A percentile compares a stretch with the other conserved stretches of the same genome.
These are phyloP conservation scores for Chondrus crispus DNA, from an alignment of 23 red algal species.

Conservation along the genomic window DNA sequence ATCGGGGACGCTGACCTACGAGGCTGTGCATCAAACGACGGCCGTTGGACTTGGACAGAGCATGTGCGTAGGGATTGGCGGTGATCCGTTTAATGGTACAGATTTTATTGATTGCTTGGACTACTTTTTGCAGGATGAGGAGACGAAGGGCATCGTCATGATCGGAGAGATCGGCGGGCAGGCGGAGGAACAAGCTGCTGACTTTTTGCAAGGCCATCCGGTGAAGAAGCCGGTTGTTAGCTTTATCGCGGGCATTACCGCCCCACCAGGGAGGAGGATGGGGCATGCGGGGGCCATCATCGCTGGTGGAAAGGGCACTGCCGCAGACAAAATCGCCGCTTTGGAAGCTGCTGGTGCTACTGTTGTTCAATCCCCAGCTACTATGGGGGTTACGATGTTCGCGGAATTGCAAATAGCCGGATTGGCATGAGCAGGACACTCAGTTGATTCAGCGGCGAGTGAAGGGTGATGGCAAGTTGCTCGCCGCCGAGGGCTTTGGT, in stretches of 20 bases:
- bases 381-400: conserved; percentile 70
- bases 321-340: conserved; percentile 84
- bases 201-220: conserved; percentile 52
- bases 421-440: too few species aligned
- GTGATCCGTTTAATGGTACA: conserved; percentile 99
- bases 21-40: conserved; percentile 96
- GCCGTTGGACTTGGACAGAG: conserved; percentile 82
- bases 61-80: conserved; percentile 93
- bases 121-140: conserved; percentile 79
- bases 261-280: conserved; percentile 96
- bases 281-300: conserved; percentile 99
- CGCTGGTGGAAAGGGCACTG: conserved; percentile 92
- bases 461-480: too few species aligned
- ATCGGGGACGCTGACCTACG: conserved; percentile 99
- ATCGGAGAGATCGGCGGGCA: conserved; percentile 99
- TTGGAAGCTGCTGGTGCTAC: conserved; percentile 76
- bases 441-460: too few species aligned
- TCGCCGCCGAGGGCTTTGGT: too few species aligned
- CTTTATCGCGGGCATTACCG: conserved; percentile 96
- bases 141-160: conserved; percentile 99
- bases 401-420: conserved; percentile 62
- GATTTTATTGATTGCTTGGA: conserved; percentile 98
- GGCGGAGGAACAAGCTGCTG: conserved; percentile 94
- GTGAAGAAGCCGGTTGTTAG: conserved; percentile 91
- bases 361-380: conserved; percentile 83